Evolutionary conservation across 495 filamentous ascomycete species (phyloP), one percentile per base, ranked within the genome.

Genomic region (Penicillium parvum): DNA sequence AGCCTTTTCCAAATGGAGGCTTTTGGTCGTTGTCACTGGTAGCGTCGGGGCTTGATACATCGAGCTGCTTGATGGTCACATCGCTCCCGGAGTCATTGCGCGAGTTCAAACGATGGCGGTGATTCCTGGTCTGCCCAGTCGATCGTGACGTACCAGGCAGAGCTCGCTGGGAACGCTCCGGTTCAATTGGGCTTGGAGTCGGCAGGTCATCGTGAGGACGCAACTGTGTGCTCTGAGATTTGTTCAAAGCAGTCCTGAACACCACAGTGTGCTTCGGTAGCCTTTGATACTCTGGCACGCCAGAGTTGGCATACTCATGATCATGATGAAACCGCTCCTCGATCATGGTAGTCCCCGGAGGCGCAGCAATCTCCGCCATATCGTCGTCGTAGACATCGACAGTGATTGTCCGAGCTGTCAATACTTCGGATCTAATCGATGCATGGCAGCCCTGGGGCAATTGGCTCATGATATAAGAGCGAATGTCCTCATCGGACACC

Each of bases 331-430:
- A 68, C 16, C 60, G 60, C 61, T 84, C 72, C 51, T 82, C 74
- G 21, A 88, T 57, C 41, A 89, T 68, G 52, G 83, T 83, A 15
- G 84, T 77, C 0, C 82, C 80, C 1, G 80, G 76, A 2, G 84
- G 82, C 7, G 84, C 76, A 7, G 73, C 61, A 18, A 89, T 72
- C 11, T 80, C 74, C 3, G 78, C 68, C 16, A 68, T 68, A 14
- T 77, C 68, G 19, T 79, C 69, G 29, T 85, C 81, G 12, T 70
- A 78, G 14, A 88, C 77, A 42, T 88, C 82, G 3, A 90, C 83
- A 0, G 83, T 86, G 47, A 88, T 82, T 0, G 76, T 87, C 36
- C 81, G 81, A 3, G 78, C 83, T 5, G 80, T 85, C 14, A 75
- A 71, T 7, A 76, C 67, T 16, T 81, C 77, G 3, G 81, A 83